phyloP scores from a whole-genome alignment of 352 stramenopile species.

The Chrysophaeum taylorii region DNA sequence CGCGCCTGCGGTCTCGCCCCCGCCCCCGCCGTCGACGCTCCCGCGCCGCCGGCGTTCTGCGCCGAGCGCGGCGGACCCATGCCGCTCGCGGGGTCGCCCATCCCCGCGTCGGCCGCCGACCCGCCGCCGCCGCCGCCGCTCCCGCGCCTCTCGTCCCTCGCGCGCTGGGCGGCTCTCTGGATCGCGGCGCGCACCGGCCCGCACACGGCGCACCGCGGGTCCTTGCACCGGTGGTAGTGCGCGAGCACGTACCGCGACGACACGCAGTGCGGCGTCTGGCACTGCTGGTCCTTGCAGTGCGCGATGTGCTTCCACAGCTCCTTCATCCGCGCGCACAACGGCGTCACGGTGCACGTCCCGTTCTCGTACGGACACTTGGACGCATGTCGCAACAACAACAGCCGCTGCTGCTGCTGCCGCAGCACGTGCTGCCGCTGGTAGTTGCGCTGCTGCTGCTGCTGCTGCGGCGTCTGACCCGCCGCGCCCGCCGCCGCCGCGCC shows the following conservation, averaged over 20 bases:
- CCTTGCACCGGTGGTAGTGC: constrained; percentile 96
- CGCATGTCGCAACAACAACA: constrained; percentile 90
- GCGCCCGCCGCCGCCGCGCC: not conserved
- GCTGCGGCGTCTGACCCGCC: not conserved
- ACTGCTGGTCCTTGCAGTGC: constrained; percentile 91
- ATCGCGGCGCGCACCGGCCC: constrained; percentile 92
- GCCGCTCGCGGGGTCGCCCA: too few relatives aligned
- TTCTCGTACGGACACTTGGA: constrained; percentile 93
- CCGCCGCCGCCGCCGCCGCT: too few relatives aligned
- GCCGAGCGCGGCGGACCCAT: too few relatives aligned
- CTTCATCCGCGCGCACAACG: constrained; percentile 94
- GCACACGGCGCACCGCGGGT: constrained; percentile 91
- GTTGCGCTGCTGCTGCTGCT: not conserved
- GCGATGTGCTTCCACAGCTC: constrained; percentile 95
- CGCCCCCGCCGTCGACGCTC: too few relatives aligned
- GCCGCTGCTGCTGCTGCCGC: constrained; percentile 90
- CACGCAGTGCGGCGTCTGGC: constrained; percentile 91
- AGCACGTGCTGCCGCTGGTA: constrained; percentile 81
- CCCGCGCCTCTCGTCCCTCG: too few relatives aligned
- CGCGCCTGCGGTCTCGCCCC: too few relatives aligned
- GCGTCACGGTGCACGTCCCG: constrained; percentile 78
- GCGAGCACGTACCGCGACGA: constrained; percentile 95
- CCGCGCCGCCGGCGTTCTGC: too few relatives aligned
- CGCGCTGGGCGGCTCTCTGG: constrained; percentile 42
- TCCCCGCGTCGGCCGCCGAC: too few relatives aligned